These are phyloP conservation scores for Globisporangium carolinianum DNA, from an alignment of 352 stramenopile genomes.

Conservation along the genomic window DNA sequence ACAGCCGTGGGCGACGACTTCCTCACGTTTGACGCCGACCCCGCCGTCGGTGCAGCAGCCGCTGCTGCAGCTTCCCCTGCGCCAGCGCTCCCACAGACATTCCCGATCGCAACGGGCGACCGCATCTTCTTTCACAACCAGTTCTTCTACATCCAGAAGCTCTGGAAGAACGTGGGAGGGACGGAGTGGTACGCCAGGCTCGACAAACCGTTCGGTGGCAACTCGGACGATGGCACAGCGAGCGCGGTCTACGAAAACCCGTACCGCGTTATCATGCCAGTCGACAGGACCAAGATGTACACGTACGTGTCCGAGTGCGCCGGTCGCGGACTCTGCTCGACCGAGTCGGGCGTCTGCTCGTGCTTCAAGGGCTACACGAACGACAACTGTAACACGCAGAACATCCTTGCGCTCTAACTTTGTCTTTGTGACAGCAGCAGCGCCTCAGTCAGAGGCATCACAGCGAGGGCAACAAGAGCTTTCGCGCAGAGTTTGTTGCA, in stretches of 20 bases:
- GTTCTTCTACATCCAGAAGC: slow-evolving; percentile 35
- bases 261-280: slow-evolving; percentile 29
- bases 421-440: no score
- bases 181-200: slow-evolving; percentile 15
- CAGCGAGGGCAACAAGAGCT: no score
- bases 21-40: slow-evolving; percentile 10
- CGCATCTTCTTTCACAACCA: slow-evolving; percentile 55
- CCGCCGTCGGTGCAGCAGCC: background rate
- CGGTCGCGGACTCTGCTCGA: slow-evolving; percentile 60
- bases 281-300: slow-evolving; percentile 28
- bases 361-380: slow-evolving; percentile 90
- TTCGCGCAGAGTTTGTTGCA: no score
- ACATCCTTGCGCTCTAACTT: slow-evolving; percentile 62
- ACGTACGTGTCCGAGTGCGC: slow-evolving; percentile 73
- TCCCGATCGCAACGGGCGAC: slow-evolving; percentile 12
- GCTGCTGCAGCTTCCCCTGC: background rate
- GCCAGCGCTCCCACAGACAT: background rate
- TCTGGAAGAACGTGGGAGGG: background rate
- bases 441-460: background rate
- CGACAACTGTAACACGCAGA: slow-evolving; percentile 82
- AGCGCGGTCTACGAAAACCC: background rate
- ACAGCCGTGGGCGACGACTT: slow-evolving; percentile 10
- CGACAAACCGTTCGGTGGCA: slow-evolving; percentile 45
- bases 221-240: slow-evolving; percentile 11
- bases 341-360: slow-evolving; percentile 60